These are phyloP conservation scores for Batkoa obscura DNA, from an alignment of 371 early-diverging fungal species.

Conservation along the genomic window DNA sequence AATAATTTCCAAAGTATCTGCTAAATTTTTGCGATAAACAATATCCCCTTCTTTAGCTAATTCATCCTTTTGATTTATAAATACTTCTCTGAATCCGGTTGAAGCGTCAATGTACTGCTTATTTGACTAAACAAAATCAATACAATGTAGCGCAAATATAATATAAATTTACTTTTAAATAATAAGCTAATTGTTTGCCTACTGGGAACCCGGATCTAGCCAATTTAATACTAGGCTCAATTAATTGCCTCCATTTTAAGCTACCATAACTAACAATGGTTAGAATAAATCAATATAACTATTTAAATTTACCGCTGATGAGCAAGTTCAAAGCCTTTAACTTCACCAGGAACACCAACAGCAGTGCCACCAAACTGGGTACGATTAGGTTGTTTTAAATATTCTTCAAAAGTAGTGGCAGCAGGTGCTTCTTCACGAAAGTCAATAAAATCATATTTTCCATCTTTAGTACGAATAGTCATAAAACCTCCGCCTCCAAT, in stretches of 20 bases:
- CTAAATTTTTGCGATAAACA: slow-evolving; percentile 53
- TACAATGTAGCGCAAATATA: not conserved
- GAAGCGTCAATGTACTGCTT: not conserved
- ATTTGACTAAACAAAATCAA: not conserved
- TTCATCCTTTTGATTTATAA: slow-evolving; percentile 50
- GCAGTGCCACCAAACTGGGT: slow-evolving; percentile 64
- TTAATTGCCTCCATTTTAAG: slow-evolving; percentile 70
- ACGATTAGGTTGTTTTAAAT: slow-evolving; percentile 27
- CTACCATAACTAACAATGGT: slow-evolving; percentile 33
- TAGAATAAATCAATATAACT: not conserved
- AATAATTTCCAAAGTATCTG: slow-evolving; percentile 61
- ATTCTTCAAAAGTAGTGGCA: slow-evolving; percentile 55
- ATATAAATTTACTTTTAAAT: slow-evolving; percentile 15
- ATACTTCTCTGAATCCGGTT: slow-evolving; percentile 1
- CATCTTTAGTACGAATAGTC: slow-evolving; percentile 51
- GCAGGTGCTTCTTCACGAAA: slow-evolving; percentile 85
- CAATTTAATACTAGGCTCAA: slow-evolving; percentile 64
- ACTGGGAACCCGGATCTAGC: slow-evolving; percentile 64
- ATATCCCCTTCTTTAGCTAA: slow-evolving; percentile 44
- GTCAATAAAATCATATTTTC: slow-evolving; percentile 24
- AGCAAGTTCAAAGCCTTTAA: slow-evolving; percentile 8
- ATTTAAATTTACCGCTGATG: slow-evolving; percentile 5
- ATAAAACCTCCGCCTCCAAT: slow-evolving; percentile 97
- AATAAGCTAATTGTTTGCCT: slow-evolving; percentile 27
- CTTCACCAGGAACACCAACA: slow-evolving; percentile 59